Percentiles rank a stretch among this genome's conserved stretches.
Evolutionary conservation across 441 rosid species (phyloP).

Genomic region (Pelargonium fulgidum): DNA sequence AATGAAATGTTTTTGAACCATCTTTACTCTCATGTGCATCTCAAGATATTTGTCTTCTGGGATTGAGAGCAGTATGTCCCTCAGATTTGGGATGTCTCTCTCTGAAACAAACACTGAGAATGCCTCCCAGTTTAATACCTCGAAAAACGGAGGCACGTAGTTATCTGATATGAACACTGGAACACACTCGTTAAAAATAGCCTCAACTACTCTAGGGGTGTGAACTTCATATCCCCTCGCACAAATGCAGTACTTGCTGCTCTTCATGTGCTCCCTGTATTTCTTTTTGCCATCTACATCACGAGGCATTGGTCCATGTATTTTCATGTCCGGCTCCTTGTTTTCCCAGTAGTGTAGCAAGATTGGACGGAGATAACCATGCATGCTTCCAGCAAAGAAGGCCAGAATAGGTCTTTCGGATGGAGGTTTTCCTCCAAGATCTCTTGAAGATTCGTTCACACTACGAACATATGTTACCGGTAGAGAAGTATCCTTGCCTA

Average conservation of each 20-base stretch:
- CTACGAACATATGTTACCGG: slow-evolving; percentile 73
- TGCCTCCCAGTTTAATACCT: slow-evolving; percentile 69
- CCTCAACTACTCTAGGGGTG: slow-evolving; percentile 79
- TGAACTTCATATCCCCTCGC: slow-evolving; percentile 86
- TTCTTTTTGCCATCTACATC: slow-evolving; percentile 45
- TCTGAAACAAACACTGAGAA: slow-evolving; percentile 70
- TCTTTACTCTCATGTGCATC: slow-evolving; percentile 45
- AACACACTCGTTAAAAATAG: slow-evolving; percentile 66
- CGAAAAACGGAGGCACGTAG: slow-evolving; percentile 82
- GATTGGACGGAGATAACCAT: slow-evolving; percentile 68
- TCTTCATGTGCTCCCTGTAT: slow-evolving; percentile 75
- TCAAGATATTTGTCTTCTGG: slow-evolving; percentile 51
- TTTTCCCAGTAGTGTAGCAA: slow-evolving; percentile 62
- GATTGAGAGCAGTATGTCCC: slow-evolving; percentile 58
- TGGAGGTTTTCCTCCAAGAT: slow-evolving; percentile 61
- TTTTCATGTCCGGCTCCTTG: slow-evolving; percentile 71
- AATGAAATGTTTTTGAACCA: slow-evolving; percentile 59
- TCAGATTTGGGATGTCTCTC: slow-evolving; percentile 57
- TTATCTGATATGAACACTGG: slow-evolving; percentile 85
- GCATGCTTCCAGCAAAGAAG: slow-evolving; percentile 87
- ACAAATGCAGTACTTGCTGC: slow-evolving; percentile 79
- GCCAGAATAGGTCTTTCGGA: slow-evolving; percentile 58
- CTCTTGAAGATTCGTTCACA: slow-evolving; percentile 43
- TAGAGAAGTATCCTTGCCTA: slow-evolving; percentile 65
- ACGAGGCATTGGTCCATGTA: slow-evolving; percentile 68